A percentile compares a stretch with the other conserved stretches of the same genome.
These are phyloP conservation scores for Boletus pseudopeckii DNA, from an alignment of 768 basidiomycete species.

Conservation along the genomic window DNA sequence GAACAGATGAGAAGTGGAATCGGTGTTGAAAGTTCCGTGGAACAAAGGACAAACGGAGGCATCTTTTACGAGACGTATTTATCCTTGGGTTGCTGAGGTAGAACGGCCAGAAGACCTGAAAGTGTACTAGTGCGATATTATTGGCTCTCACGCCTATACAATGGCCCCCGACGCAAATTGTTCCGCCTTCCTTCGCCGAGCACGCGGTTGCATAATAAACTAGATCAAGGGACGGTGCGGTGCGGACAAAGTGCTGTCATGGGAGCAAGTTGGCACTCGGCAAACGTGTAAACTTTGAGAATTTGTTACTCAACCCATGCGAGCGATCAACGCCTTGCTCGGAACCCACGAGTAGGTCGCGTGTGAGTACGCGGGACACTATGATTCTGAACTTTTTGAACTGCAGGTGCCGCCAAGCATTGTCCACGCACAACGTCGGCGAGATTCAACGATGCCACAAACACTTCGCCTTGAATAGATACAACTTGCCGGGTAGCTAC, in stretches of 20 bases:
- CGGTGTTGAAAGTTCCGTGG: background rate
- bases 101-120: constrained; percentile 7
- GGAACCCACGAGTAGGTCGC: background rate
- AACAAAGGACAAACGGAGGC: background rate
- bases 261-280: background rate
- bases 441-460: background rate
- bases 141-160: constrained; percentile 8
- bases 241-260: background rate
- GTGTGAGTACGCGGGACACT: background rate
- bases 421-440: background rate
- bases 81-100: background rate
- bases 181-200: background rate
- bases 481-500: too few relatives aligned
- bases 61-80: constrained; percentile 4
- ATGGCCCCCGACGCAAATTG: background rate
- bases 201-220: background rate
- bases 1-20: constrained; percentile 8
- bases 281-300: background rate
- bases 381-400: background rate
- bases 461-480: background rate
- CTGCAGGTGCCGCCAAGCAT: background rate
- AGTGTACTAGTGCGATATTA: background rate
- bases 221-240: constrained; percentile 7
- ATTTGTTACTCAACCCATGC: background rate
- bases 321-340: background rate